Conservation (phyloP, 805 yeast species). For the Torulaspora franciscae region DNA sequence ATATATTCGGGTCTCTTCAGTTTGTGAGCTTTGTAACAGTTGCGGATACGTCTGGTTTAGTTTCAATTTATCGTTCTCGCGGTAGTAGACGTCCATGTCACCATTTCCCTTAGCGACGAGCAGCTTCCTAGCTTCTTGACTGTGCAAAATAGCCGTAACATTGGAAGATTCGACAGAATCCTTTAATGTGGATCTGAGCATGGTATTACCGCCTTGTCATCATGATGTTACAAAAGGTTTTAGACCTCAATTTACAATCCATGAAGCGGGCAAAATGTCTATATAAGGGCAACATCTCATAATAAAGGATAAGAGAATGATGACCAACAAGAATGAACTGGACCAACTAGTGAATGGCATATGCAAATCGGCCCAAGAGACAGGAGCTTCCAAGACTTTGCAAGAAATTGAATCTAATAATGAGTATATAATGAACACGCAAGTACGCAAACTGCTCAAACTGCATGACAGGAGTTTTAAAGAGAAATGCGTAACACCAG, state of each 20-base stretch:
- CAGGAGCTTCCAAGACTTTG: conserved; percentile 18
- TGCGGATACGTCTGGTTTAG: conserved; percentile 29
- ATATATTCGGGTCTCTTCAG: conserved; percentile 19
- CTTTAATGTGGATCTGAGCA: conserved; percentile 24
- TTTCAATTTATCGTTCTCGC: conserved; percentile 21
- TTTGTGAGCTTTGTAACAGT: conserved; percentile 21
- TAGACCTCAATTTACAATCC: neutral
- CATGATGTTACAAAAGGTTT: neutral
- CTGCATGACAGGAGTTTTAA: conserved; percentile 30
- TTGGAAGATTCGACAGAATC: conserved; percentile 21
- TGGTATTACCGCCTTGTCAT: conserved; percentile 1
- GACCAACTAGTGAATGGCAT: conserved; percentile 14
- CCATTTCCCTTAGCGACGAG: conserved; percentile 28
- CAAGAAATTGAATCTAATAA: conserved; percentile 29
- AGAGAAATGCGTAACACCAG: conserved; percentile 24
- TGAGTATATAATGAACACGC: conserved; percentile 26
- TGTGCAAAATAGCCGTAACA: conserved; percentile 24
- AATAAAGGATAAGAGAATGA: neutral
- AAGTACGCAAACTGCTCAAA: conserved; percentile 25
- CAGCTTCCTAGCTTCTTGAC: conserved; percentile 26
- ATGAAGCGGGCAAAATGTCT: conserved; percentile 1
- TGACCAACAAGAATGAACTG: conserved; percentile 11
- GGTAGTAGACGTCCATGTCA: conserved; percentile 30
- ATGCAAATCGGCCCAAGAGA: conserved; percentile 15
- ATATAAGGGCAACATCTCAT: neutral